Evolutionary conservation across 2,329 filamentous ascomycete genomes (phyloP), one percentile per base, ranked within the genome.

Genomic region (Apiospora marii): DNA sequence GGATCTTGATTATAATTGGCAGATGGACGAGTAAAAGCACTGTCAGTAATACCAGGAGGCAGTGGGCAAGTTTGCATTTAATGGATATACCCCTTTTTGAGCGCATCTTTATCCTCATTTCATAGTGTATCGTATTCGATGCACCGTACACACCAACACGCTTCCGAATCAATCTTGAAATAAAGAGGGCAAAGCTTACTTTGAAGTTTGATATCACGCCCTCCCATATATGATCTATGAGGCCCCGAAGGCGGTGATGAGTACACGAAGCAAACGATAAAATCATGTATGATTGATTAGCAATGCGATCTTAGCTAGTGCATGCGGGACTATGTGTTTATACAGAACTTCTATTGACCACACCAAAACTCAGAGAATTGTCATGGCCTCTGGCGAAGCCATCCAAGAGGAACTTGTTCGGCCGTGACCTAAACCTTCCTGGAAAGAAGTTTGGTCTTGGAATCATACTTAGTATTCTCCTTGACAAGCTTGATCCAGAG

Each of bases 1-100:
- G 82, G 92, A 92, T 44, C 82, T 98, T 79, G 92, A 96, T 78
- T 98, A 98, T 82, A 91, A 93, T 44, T 99, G 96, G 96, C 94
- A 98, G 86, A 96, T 97, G 92, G 96, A 98, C 84, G 94, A 95
- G 82, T 96, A 88, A 58, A 64, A 19, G 22, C 7, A 10, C 34
- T 41, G 12, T 7, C 41, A 48, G 41, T 44, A 48, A 7, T 30
- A 13, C 13, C 10, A 46, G 14, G 41, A 46, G 22, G 46, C 7
- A 68, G 46, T 13, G 48, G 22, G 67, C 41, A 46, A n/a, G 7
- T 44, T 68, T 68, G 67, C 67, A 48, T 46, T 68, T 30, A 68
- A 48, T 44, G 44, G 43, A 46, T 68, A 68, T 68, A 68, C 44
- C 41, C 67, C 67, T 48, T 46, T 41, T 68, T 48, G 41, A 48